These are phyloP conservation scores for Fusarium nodosum DNA, from an alignment of 2,329 filamentous ascomycete genomes.

Conservation along the genomic window DNA sequence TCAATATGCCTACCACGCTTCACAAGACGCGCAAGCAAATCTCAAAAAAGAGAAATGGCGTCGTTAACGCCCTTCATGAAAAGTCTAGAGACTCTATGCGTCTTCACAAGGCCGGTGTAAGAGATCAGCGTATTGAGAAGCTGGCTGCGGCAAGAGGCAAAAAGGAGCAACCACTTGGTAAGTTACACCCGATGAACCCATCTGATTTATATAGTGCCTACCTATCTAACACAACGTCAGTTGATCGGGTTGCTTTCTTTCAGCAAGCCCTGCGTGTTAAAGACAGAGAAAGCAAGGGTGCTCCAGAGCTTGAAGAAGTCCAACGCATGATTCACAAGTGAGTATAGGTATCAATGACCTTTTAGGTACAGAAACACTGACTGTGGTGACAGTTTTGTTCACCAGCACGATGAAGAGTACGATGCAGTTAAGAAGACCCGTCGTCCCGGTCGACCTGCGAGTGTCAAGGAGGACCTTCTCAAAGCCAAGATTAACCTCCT, in stretches of 20 bases:
- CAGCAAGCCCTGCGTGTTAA: conserved; percentile 69
- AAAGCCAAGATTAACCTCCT: conserved; percentile 78
- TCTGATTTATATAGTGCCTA: neutral
- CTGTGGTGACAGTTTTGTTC: conserved; percentile 65
- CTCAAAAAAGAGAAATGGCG: conserved; percentile 84
- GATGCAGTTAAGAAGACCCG: conserved; percentile 74
- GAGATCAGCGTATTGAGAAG: conserved; percentile 86
- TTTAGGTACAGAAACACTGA: neutral
- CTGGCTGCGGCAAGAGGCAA: conserved; percentile 77
- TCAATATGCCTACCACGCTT: conserved; percentile 80
- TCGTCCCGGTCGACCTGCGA: conserved; percentile 83
- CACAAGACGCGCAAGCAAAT: conserved; percentile 91
- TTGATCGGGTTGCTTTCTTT: conserved; percentile 70
- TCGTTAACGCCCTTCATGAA: conserved; percentile 82
- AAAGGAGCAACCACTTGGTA: conserved; percentile 77
- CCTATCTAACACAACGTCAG: conserved; percentile 41
- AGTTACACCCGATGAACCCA: conserved; percentile 53
- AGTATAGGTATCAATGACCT: conserved; percentile 39
- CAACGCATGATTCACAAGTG: conserved; percentile 74
- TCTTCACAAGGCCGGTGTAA: conserved; percentile 80
- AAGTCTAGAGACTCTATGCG: conserved; percentile 89
- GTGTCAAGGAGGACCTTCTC: conserved; percentile 81
- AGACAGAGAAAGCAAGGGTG: conserved; percentile 63
- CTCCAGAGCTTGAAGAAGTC: conserved; percentile 68
- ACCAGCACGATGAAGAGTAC: conserved; percentile 79